These are phyloP conservation scores for Solanum aculeatissimum DNA, from an alignment of 305 asterid species.

Conservation along the genomic window DNA sequence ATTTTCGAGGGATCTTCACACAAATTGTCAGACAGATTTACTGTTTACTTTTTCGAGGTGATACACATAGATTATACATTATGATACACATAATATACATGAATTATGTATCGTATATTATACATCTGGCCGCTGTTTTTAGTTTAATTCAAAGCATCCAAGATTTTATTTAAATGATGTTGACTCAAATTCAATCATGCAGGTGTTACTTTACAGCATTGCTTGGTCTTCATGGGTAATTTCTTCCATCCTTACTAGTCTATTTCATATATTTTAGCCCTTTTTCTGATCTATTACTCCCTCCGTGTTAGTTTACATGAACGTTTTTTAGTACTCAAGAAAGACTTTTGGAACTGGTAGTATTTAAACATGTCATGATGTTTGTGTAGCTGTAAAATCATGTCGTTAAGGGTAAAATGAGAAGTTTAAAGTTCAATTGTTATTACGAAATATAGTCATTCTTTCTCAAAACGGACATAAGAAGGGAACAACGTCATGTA, in stretches of 20 bases:
- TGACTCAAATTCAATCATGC: slow-evolving; percentile 9
- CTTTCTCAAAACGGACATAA: neutral
- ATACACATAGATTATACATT: neutral
- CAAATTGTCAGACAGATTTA: neutral
- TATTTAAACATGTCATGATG: neutral
- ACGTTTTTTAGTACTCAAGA: neutral
- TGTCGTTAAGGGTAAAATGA: neutral
- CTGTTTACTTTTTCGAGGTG: neutral
- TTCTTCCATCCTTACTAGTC: neutral
- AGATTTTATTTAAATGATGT: neutral
- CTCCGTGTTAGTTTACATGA: neutral
- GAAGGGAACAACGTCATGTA: neutral
- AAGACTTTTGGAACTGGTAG: neutral
- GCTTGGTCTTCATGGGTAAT: slow-evolving; percentile 95
- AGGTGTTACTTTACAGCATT: slow-evolving; percentile 62
- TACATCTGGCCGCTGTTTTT: too few species aligned
- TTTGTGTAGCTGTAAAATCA: neutral
- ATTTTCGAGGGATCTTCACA: neutral
- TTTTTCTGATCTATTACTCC: neutral
- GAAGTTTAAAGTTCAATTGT: neutral
- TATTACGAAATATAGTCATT: neutral
- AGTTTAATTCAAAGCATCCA: neutral
- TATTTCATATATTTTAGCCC: neutral
- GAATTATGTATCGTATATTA: too few species aligned
- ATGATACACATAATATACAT: too few species aligned